Conservation (phyloP, 208 protist genomes). For the Leishmania turanica region DNA sequence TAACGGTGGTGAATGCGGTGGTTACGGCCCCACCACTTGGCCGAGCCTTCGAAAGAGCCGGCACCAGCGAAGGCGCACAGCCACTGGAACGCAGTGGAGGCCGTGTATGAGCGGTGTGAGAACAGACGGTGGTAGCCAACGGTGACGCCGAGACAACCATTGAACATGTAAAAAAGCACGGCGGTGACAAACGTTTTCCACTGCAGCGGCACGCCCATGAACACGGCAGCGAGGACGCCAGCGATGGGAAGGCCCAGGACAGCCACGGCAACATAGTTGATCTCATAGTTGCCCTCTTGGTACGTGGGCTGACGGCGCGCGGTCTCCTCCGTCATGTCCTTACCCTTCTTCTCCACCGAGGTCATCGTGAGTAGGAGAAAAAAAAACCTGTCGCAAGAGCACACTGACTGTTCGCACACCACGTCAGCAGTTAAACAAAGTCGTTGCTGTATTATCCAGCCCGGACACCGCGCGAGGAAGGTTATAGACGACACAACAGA, state of each 20-base stretch:
- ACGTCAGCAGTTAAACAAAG: background rate
- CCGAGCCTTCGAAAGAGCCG: constrained; percentile 91
- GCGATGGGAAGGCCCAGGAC: constrained; percentile 62
- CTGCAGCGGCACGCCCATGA: constrained; percentile 62
- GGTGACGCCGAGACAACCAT: constrained; percentile 90
- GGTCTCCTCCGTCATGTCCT: constrained; percentile 40
- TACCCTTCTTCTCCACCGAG: constrained; percentile 16
- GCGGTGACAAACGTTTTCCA: constrained; percentile 72
- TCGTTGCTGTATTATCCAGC: background rate
- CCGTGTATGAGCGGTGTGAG: constrained; percentile 86
- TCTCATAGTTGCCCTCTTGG: constrained; percentile 66
- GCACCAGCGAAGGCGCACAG: constrained; percentile 80
- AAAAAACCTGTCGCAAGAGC: background rate
- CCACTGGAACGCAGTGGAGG: constrained; percentile 55
- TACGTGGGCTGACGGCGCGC: constrained; percentile 54
- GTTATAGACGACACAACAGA: background rate
- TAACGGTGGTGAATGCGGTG: constrained; percentile 93
- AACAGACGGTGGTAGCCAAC: constrained; percentile 92
- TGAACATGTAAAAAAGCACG: constrained; percentile 79
- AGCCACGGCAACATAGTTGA: constrained; percentile 78
- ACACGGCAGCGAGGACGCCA: constrained; percentile 29
- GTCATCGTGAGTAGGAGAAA: constrained; percentile 11
- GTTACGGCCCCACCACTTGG: constrained; percentile 91
- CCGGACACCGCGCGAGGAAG: background rate
- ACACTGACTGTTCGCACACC: background rate